Evolutionary conservation across 257 asterid genomes (phyloP), one percentile per base, ranked within the genome.

Genomic region (Penstemon barbatus): DNA sequence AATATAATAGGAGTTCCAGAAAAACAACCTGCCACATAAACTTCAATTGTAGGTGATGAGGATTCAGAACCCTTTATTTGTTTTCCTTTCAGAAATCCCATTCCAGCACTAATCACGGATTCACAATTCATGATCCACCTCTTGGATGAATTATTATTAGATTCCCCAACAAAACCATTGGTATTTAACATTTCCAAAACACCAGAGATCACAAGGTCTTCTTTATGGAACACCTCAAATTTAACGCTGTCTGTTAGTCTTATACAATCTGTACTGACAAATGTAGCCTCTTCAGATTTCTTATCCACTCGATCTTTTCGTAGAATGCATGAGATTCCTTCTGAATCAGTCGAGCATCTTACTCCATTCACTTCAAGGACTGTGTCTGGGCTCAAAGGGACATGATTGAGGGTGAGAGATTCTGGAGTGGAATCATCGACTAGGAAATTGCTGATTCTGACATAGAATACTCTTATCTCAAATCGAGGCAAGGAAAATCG

Each of bases 281-380:
- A 93, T 11, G 95, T 93, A 12, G 92, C 94, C 78, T 93, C 97
- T 66, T 93, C 95, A 0, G 96, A 83, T 88, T 80, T 85, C 86
- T 80, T 86, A 76, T 90, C 98, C 19, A 84, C 83, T 9, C 95
- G 71, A 10, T 88, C 95, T 51, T 94, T 82, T 51, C 97, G 75
- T 64, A 90, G 95, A 74, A 79, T n/a, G 36, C 89, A 89, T 15
- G 92, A 79, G 13, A 77, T 76, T n/a, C 94, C 95, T 69, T 86
- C 86, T 0, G 89, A 84, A 43, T 80, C 74, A 9, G 79, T 75
- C 4, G 87, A 77, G 71, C 90, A 93, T 69, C 90, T 80, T 10
- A 63, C 69, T 10, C 93, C 96, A 38, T 92, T 92, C 70, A 90
- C 87, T 81, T 92, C 97, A 60, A 92, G 93, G 41, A 92, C 68